These are phyloP conservation scores for Taiwanofungus camphoratus DNA, from an alignment of 1,284 basidiomycete genomes.

Conservation along the genomic window DNA sequence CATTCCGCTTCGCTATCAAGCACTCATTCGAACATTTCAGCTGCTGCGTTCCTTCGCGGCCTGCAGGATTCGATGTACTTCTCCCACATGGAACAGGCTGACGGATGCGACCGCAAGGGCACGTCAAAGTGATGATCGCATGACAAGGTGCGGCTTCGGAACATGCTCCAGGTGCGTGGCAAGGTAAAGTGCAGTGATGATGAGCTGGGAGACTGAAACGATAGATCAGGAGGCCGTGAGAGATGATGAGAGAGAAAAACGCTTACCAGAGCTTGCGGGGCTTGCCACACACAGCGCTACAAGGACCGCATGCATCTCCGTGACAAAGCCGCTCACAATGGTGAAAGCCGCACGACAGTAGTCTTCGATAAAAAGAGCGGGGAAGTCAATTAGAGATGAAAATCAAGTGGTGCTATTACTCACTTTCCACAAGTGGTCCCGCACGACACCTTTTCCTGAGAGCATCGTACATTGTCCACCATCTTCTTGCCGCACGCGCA, in stretches of 20 bases:
- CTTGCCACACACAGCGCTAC: constrained; percentile 77
- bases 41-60: constrained; percentile 32
- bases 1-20: constrained; percentile 77
- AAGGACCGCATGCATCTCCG: constrained; percentile 70
- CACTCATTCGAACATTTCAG: constrained; percentile 82
- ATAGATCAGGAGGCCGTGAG: background rate
- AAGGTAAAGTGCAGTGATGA: constrained; percentile 70
- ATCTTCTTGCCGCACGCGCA: constrained; percentile 88
- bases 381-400: constrained; percentile 6
- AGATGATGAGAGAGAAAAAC: background rate
- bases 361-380: constrained; percentile 32
- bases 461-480: constrained; percentile 69
- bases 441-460: constrained; percentile 79
- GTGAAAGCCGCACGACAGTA: constrained; percentile 81
- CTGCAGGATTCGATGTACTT: constrained; percentile 40
- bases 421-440: constrained; percentile 75
- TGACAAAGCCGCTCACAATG: constrained; percentile 80
- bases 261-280: constrained; percentile 72
- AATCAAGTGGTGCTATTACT: constrained; percentile 18
- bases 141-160: constrained; percentile 75
- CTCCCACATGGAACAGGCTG: constrained; percentile 68
- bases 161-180: constrained; percentile 84
- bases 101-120: constrained; percentile 77
- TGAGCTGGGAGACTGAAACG: constrained; percentile 44
- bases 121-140: constrained; percentile 57